Base-by-base conservation (phyloP, 345 rosid genomes). In the Salix exigua region DNA sequence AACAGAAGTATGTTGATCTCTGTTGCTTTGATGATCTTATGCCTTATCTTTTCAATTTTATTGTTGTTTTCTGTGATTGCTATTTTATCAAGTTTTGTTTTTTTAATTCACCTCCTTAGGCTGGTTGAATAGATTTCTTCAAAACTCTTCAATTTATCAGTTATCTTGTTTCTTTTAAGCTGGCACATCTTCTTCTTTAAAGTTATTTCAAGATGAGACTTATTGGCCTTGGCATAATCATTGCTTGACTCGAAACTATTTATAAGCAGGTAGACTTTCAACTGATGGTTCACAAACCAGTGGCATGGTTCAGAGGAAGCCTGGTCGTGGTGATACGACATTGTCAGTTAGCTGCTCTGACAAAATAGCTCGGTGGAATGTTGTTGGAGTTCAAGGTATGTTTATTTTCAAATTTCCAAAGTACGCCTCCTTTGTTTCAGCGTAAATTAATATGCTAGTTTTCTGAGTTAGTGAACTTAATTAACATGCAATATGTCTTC, bases 251-350 rank as follows among this genome's bases (percentile, higher is more conserved):
- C n/a, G 25, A 38, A 62, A 77, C 72, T 63, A 58, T 68, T 76
- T 53, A 46, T 58, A 17, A 58, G 64, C 58, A 44, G 81, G 61
- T 82, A n/a, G 75, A 51, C 63, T 80, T 81, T 73, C 90, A 84
- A 91, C 77, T 66, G 63, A 81, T 75, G 70, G 64, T 75, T 72
- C 79, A 50, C 80, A 74, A 76, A 73, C 72, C 18, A 71, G 80
- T 68, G 90, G 89, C 79, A 80, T 73, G 80, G 97, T 93, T 73
- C 97, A 91, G 75, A 87, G 96, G 82, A 95, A 95, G 86, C 97
- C 99, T 78, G 98, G 99, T 66, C 98, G 98, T 38, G 99, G 98
- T 77, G 92, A 91, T 82, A 82, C 88, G 2, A 95, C 99, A 60
- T 86, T 89, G 82, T 93, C 99, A 19, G 97, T 91, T 76, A 88